Evolutionary conservation across 768 basidiomycete species (phyloP).

Genomic region (Mycena kentingensis): DNA sequence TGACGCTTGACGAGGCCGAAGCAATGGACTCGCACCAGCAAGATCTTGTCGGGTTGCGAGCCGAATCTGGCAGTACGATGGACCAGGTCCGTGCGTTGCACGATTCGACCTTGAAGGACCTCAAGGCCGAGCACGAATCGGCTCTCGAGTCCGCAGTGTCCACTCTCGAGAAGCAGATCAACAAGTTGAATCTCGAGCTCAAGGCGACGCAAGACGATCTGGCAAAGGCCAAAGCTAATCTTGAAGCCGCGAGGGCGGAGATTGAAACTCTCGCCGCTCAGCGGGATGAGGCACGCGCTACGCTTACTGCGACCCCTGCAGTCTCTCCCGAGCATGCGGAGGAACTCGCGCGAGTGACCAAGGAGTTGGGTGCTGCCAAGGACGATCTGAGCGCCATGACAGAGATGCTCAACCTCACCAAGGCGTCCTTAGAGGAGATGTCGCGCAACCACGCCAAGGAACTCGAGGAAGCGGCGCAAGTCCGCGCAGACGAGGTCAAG

Average conservation of each 20-base stretch:
- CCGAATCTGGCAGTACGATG: conserved; percentile 63
- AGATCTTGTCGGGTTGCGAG: conserved; percentile 72
- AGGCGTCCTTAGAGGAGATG: conserved; percentile 70
- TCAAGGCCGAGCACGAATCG: conserved; percentile 67
- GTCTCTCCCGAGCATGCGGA: conserved; percentile 50
- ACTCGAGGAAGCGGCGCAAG: conserved; percentile 72
- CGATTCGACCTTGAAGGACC: conserved; percentile 56
- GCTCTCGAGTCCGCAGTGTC: conserved; percentile 57
- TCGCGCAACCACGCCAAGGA: conserved; percentile 69
- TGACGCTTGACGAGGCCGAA: too few relatives aligned
- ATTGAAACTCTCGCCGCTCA: conserved; percentile 59
- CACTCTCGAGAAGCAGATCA: conserved; percentile 63
- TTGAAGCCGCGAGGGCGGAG: conserved; percentile 56
- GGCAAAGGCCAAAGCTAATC: conserved; percentile 65
- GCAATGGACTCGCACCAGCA: conserved; percentile 68
- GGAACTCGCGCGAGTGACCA: conserved; percentile 56
- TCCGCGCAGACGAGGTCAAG: conserved; percentile 70
- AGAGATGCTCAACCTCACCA: conserved; percentile 68
- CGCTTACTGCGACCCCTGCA: conserved; percentile 41
- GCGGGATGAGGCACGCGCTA: conserved; percentile 61
- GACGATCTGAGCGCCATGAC: conserved; percentile 69
- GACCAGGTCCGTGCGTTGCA: conserved; percentile 70
- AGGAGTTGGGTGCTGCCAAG: conserved; percentile 62
- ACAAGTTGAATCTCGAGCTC: conserved; percentile 65
- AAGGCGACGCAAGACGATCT: conserved; percentile 87